A percentile compares a stretch with the other conserved stretches of the same genome.
Conservation (phyloP, 192 early-diverging fungal species). For the Linnemannia schmuckeri region DNA sequence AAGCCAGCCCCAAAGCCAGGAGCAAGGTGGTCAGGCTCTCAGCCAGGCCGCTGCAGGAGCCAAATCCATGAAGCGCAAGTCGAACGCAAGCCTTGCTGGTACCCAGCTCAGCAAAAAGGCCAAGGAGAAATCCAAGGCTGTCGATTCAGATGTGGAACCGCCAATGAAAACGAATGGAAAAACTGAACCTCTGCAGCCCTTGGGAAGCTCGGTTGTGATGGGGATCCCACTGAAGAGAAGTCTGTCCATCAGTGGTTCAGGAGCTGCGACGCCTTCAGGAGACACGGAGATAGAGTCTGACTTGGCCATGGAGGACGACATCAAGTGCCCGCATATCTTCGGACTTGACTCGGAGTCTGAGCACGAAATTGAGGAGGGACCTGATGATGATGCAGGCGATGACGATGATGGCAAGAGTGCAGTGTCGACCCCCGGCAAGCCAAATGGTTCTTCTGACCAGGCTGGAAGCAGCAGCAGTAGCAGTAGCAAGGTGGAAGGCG, state of each 20-base stretch:
- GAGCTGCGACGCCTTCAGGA: background rate
- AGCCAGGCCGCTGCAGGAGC: background rate
- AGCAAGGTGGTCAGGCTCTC: conserved; percentile 13
- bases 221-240: background rate
- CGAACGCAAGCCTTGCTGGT: conserved; percentile 18
- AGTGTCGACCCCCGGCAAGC: background rate
- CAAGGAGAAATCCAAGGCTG: conserved; percentile 22
- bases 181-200: background rate
- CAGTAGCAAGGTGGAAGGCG: conserved; percentile 1
- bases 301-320: conserved; percentile 39
- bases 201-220: conserved; percentile 1
- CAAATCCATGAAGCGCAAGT: conserved; percentile 41
- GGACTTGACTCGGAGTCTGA: conserved; percentile 28
- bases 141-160: background rate
- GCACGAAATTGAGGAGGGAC: conserved; percentile 27
- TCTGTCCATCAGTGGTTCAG: background rate
- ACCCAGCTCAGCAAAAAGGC: conserved; percentile 20
- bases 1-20: background rate
- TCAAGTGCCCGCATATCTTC: conserved; percentile 39
- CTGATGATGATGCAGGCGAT: conserved; percentile 20
- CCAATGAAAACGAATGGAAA: background rate
- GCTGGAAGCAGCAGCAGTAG: conserved; percentile 14
- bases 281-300: conserved; percentile 22
- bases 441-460: conserved; percentile 7
- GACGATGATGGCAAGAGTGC: conserved; percentile 11